These are phyloP conservation scores for Candida silvatica DNA, from an alignment of 805 yeast species.

Conservation along the genomic window DNA sequence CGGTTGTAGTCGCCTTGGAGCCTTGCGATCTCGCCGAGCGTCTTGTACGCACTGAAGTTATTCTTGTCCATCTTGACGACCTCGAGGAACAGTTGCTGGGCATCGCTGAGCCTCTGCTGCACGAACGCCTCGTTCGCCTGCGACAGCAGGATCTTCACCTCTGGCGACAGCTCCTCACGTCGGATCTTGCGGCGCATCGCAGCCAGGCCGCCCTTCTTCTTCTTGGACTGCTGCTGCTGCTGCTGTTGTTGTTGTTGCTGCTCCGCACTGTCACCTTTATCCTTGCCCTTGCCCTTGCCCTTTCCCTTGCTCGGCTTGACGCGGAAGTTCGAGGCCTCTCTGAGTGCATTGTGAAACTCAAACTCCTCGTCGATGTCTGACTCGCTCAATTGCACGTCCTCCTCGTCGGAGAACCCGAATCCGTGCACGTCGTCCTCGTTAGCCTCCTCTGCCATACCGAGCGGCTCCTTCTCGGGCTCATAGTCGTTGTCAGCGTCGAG, in stretches of 20 bases:
- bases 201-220: conserved; percentile 27
- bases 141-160: conserved; percentile 56
- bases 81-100: conserved; percentile 51
- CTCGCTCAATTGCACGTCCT: conserved; percentile 21
- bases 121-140: conserved; percentile 80
- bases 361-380: conserved; percentile 33
- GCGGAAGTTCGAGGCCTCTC: conserved; percentile 60
- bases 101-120: conserved; percentile 46
- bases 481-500: conserved; percentile 13
- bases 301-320: conserved; percentile 31
- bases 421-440: conserved; percentile 14
- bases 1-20: conserved; percentile 58
- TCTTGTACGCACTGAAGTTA: conserved; percentile 78
- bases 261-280: too few relatives aligned
- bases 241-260: neutral
- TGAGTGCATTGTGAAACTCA: conserved; percentile 51
- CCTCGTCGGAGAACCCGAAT: conserved; percentile 23
- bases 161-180: conserved; percentile 53
- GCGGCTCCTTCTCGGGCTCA: conserved; percentile 7
- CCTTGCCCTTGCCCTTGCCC: conserved; percentile 21
- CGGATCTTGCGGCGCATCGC: conserved; percentile 31
- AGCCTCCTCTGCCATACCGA: too few relatives aligned
- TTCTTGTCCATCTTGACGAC: conserved; percentile 73
- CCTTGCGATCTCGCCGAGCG: conserved; percentile 77
- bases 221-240: conserved; percentile 8